Conservation (phyloP, 192 early-diverging fungal species). For the Coemansia reversa region DNA sequence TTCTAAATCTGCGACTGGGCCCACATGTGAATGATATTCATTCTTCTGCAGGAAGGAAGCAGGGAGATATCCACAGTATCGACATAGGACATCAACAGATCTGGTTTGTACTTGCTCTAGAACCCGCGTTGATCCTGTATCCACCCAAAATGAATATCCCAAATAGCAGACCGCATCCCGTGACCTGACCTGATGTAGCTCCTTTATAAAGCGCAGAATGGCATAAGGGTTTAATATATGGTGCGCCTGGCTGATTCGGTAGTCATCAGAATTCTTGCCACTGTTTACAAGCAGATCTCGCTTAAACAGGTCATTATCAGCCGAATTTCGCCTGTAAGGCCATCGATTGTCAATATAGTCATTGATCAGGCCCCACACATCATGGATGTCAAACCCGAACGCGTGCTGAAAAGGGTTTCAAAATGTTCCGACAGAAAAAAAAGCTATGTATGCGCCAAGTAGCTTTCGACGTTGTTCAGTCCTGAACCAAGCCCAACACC, state of each 20-base stretch:
- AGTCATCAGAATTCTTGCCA: constrained; percentile 1
- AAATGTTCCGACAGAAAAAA: too few species aligned
- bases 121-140: neutral
- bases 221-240: too few species aligned
- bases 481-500: constrained; percentile 4
- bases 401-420: constrained; percentile 6
- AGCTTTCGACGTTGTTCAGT: constrained; percentile 5
- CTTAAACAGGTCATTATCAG: constrained; percentile 5
- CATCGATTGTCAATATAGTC: neutral
- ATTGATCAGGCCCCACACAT: constrained; percentile 6
- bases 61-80: neutral
- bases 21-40: neutral
- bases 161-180: too few species aligned
- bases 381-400: constrained; percentile 7
- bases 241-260: neutral
- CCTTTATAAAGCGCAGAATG: too few species aligned
- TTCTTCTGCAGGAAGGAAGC: neutral
- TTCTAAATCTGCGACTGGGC: neutral
- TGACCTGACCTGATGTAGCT: too few species aligned
- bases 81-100: neutral
- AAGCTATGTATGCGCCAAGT: neutral
- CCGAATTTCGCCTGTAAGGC: neutral
- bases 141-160: neutral
- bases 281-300: neutral
- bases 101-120: neutral